phyloP scores from a whole-genome alignment of 164 flowering plant genomes.

The Kalanchoe fedtschenkoi region DNA sequence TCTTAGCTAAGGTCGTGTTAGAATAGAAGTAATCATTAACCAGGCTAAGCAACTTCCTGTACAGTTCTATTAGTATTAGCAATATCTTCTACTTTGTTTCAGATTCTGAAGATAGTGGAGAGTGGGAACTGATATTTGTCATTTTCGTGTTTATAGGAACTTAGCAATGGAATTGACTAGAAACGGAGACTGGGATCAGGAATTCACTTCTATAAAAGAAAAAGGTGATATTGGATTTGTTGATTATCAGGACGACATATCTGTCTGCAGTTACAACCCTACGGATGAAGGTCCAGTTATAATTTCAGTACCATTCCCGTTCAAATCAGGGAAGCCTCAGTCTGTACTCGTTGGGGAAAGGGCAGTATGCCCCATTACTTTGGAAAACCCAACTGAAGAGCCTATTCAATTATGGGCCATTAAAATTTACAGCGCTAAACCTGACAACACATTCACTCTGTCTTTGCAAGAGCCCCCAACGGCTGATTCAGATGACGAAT shows the following conservation, averaged over 20 bases:
- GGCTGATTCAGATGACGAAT: constrained; percentile 26
- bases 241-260: constrained; percentile 48
- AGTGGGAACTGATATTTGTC: not conserved
- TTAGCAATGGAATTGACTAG: constrained; percentile 10
- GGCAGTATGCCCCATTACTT: constrained; percentile 34
- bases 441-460: constrained; percentile 50
- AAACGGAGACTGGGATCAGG: constrained; percentile 28
- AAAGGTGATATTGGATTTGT: constrained; percentile 62
- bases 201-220: constrained; percentile 59
- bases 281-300: constrained; percentile 50
- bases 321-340: constrained; percentile 46
- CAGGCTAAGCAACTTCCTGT: too few relatives aligned
- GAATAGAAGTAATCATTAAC: too few relatives aligned
- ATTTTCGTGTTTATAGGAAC: not conserved
- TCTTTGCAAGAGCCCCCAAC: constrained; percentile 75
- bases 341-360: constrained; percentile 50
- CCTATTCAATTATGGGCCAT: constrained; percentile 60
- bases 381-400: constrained; percentile 54
- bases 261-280: constrained; percentile 38
- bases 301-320: constrained; percentile 71
- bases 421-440: constrained; percentile 58
- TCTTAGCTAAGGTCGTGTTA: too few relatives aligned
- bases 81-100: too few relatives aligned
- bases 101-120: too few relatives aligned
- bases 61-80: too few relatives aligned